phyloP scores from a whole-genome alignment of 1,284 basidiomycete species.

The Malassezia arunalokei region DNA sequence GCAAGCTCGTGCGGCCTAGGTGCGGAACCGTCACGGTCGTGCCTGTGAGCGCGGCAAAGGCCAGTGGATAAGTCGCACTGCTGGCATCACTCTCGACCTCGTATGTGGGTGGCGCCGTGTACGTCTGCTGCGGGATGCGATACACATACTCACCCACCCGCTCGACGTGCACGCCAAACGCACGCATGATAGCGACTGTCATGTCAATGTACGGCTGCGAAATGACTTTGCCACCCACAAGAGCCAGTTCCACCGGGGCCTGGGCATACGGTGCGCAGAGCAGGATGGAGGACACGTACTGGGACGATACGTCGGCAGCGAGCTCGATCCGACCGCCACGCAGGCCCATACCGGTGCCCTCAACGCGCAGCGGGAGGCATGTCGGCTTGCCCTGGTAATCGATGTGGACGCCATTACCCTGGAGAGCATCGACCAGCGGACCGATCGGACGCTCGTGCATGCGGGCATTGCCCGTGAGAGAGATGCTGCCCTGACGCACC shows the following conservation, averaged over 20 bases:
- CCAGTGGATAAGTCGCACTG: conserved; percentile 90
- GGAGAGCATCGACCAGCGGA: conserved; percentile 82
- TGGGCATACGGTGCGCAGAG: conserved; percentile 87
- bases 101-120: conserved; percentile 65
- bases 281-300: conserved; percentile 94
- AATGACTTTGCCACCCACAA: conserved; percentile 85
- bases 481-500: conserved; percentile 46
- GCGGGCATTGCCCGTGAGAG: conserved; percentile 80
- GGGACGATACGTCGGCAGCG: conserved; percentile 85
- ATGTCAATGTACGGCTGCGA: conserved; percentile 99
- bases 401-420: conserved; percentile 67
- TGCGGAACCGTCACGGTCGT: conserved; percentile 83
- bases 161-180: conserved; percentile 73
- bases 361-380: conserved; percentile 76
- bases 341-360: conserved; percentile 52
- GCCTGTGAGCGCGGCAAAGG: conserved; percentile 90
- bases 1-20: conserved; percentile 78
- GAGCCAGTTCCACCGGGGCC: conserved; percentile 69
- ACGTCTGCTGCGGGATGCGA: conserved; percentile 69
- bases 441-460: conserved; percentile 96
- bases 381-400: conserved; percentile 67
- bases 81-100: conserved; percentile 91
- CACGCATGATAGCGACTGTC: conserved; percentile 94
- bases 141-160: conserved; percentile 61
- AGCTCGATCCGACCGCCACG: conserved; percentile 72